phyloP scores from a whole-genome alignment of 805 yeast species.

The Trichomonascus vanleenenianus region DNA sequence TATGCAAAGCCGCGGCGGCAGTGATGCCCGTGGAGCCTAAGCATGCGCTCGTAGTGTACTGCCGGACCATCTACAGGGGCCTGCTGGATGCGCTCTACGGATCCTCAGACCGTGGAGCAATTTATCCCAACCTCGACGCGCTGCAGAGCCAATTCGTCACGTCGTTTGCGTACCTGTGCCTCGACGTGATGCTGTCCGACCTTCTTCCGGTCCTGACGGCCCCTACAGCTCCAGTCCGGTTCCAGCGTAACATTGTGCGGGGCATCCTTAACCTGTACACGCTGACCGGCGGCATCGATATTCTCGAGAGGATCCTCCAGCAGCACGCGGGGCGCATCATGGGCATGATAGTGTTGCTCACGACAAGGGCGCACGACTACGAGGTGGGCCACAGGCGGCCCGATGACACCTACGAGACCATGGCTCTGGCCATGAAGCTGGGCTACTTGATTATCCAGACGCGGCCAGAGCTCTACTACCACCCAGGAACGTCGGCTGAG shows the following conservation, averaged over 20 bases:
- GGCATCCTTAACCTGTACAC: constrained; percentile 11
- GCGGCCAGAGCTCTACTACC: constrained; percentile 1
- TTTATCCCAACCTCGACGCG: constrained; percentile 8
- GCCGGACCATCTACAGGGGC: constrained; percentile 7
- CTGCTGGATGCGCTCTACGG: constrained; percentile 10
- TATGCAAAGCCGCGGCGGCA: constrained; percentile 15
- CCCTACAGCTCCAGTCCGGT: constrained; percentile 2
- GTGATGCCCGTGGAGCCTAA: constrained; percentile 7
- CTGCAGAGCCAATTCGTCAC: constrained; percentile 12
- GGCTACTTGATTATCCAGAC: constrained; percentile 7
- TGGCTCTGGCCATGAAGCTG: constrained; percentile 8
- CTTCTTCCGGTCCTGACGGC: constrained; percentile 7
- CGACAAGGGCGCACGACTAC: constrained; percentile 6
- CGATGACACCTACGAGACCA: constrained; percentile 2
- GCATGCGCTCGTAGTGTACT: constrained; percentile 6
- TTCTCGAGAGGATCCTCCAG: constrained; percentile 5
- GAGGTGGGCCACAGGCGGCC: constrained; percentile 4
- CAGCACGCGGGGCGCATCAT: constrained; percentile 3
- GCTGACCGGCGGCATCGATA: constrained; percentile 9
- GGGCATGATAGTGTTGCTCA: constrained; percentile 4
- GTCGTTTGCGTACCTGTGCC: constrained; percentile 8
- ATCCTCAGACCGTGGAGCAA: constrained; percentile 1
- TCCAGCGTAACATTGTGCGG: constrained; percentile 11
- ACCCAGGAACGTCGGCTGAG: background rate
- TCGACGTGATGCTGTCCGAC: constrained; percentile 7